A percentile compares a stretch with the other conserved stretches of the same genome.
Evolutionary conservation across 2,329 filamentous ascomycete species (phyloP).

Genomic region (Aspergillus uvarum): DNA sequence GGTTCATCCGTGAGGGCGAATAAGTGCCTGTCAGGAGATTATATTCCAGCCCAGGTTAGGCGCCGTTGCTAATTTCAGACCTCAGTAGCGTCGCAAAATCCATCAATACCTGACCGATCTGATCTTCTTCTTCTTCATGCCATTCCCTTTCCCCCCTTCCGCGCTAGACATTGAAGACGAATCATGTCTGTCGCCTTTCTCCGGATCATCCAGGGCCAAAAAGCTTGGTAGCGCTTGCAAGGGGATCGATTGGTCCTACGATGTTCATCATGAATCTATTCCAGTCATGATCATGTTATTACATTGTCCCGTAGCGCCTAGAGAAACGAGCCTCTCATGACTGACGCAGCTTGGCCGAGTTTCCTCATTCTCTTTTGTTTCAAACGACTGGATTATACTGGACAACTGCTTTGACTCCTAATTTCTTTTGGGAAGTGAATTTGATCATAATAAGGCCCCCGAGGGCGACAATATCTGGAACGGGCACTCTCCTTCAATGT

Average conservation of each 20-base stretch:
- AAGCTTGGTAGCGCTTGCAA: slow-evolving; percentile 1
- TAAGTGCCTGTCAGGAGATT: slow-evolving; percentile 5
- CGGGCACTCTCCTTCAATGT: not conserved
- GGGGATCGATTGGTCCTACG: slow-evolving; percentile 20
- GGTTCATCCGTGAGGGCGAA: not conserved
- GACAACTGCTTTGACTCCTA: not conserved
- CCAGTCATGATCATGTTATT: slow-evolving; percentile 5
- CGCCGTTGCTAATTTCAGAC: slow-evolving; percentile 23
- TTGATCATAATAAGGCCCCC: not conserved
- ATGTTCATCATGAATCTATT: slow-evolving; percentile 3
- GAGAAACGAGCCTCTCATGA: slow-evolving; percentile 8
- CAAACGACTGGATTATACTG: slow-evolving; percentile 8
- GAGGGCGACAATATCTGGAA: slow-evolving; percentile 4
- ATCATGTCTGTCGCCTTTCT: not conserved
- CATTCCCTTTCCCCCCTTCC: not conserved
- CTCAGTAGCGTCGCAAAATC: slow-evolving; percentile 5
- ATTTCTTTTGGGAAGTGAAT: slow-evolving; percentile 1
- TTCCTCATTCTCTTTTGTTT: slow-evolving; percentile 9
- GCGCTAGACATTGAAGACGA: slow-evolving; percentile 4
- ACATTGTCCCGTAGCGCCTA: slow-evolving; percentile 14
- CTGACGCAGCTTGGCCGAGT: slow-evolving; percentile 4
- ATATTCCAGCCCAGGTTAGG: slow-evolving; percentile 13
- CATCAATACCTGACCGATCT: slow-evolving; percentile 10
- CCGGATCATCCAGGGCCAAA: slow-evolving; percentile 1
- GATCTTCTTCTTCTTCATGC: slow-evolving; percentile 3